Base-by-base conservation (phyloP, 2,329 filamentous ascomycete species). In the Verticillium dahliae region DNA sequence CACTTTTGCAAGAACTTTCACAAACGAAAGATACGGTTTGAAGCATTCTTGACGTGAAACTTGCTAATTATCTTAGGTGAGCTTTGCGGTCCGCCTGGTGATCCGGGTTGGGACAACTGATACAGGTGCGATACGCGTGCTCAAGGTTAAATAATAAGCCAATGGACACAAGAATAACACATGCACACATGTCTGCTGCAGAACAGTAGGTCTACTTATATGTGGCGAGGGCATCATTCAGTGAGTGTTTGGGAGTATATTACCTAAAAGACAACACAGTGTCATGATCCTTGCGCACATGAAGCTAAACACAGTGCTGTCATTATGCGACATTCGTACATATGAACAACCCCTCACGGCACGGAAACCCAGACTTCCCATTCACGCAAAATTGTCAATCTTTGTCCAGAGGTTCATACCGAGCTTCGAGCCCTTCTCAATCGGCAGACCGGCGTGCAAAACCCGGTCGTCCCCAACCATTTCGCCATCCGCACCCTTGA, bases 381-480 rank as follows among this genome's bases (percentile, higher is more conserved):
- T 22, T 18, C 22, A 52, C 45, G 45, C 45, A 27, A 52, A 52
- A 18, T 52, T n/a, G n/a, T 52, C 13, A 18, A 22, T 71, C 56
- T 73, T 69, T 15, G 75, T 78, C 75, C 75, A 78, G 58, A 77
- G 76, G 34, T 78, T 78, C 74, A 78, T 76, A 18, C 75, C 75
- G 56, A 76, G 70, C 67, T 78, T 78, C 37, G 68, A 69, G 4
- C 76, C 76, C 33, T 68, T 73, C 2, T 70, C 73, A n/a, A 78
- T 70, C 1, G 75, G 75, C 62, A 78, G 58, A 4, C 76, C 75
- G 15, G 74, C 75, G 61, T 78, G 75, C 50, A 77, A 62, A 11
- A 73, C 77, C n/a, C 73, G 67, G 63, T 73, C 68, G 58, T 78
- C 74, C 0, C 76, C 75, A 6, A 10, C 18, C 27, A 35, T 54